Conservation (phyloP, 768 basidiomycete species). For the Fomitopsis serialis region DNA sequence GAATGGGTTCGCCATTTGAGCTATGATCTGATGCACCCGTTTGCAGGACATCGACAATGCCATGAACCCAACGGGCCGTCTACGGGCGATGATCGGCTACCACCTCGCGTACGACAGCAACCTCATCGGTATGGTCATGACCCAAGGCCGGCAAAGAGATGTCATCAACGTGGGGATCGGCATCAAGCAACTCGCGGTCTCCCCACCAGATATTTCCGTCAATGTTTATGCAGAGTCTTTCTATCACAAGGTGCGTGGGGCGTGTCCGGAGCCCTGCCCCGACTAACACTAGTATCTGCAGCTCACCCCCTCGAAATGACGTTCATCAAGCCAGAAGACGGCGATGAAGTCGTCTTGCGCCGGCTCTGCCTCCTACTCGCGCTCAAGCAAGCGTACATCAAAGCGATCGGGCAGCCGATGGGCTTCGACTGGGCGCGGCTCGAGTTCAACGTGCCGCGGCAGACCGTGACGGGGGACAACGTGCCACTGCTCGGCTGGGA, state of each 20-base stretch:
- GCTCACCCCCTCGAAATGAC: conserved; percentile 49
- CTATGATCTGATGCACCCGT: not conserved
- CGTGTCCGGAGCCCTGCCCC: not conserved
- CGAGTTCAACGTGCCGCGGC: conserved; percentile 70
- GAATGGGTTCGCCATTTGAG: too few relatives aligned
- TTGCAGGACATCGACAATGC: conserved; percentile 51
- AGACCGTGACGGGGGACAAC: conserved; percentile 61
- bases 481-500: conserved; percentile 77
- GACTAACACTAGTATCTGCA: conserved; percentile 15
- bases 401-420: conserved; percentile 74
- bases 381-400: conserved; percentile 78
- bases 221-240: conserved; percentile 65
- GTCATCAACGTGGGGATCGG: conserved; percentile 84
- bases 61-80: conserved; percentile 52
- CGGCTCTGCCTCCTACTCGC: conserved; percentile 74
- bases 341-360: conserved; percentile 63
- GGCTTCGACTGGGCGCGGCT: conserved; percentile 81
- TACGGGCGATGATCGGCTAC: conserved; percentile 77
- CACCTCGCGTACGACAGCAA: conserved; percentile 65
- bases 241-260: conserved; percentile 60
- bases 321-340: conserved; percentile 44
- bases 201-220: conserved; percentile 54
- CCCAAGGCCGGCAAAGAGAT: conserved; percentile 67
- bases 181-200: conserved; percentile 60
- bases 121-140: conserved; percentile 81